Evolutionary conservation across 192 early-diverging fungal species (phyloP), one percentile per base, ranked within the genome.

Genomic region (Coemansia sp.): DNA sequence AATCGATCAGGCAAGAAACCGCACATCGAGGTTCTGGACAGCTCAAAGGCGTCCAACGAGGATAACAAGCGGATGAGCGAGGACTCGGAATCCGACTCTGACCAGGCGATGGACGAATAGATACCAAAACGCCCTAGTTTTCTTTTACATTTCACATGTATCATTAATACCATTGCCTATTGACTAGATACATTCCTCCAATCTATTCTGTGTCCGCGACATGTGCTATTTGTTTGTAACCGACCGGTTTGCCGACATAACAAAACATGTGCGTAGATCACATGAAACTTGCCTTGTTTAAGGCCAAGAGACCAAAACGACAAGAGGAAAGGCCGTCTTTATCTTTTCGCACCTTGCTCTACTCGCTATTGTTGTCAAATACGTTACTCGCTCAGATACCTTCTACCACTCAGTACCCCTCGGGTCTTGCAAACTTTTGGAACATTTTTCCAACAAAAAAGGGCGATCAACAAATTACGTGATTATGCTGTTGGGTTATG

Each of bases 1-100:
- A 49, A 62, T 11, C 48, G 67, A 4, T 11, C 13, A 9, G 14
- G 23, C 6, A 56, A 40, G 53, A 60, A 60, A 19, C 67, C 67
- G 3, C 49, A 56, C 8, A 69, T 69, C 14, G 60, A 69, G 32
- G 43, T 69, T 8, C 33, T 69, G 34, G 29, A 25, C 7, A 57
- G 17, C 23, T 57, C 34, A 2, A 57, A 36, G 19, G 14, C 14
- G 34, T n/a, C 49, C 40, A 22, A 46, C 15, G 20, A 53, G 33
- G 33, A 25, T 13, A 8, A 23, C 22, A 41, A 5, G 23, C 62
- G 19, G 62, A 63, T 54, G 45, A 53, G 49, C 34, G 43, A 38
- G 32, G 55, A 34, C 55, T 54, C 25, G 1, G 53, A 54, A 15
- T 54, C 22, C 29, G 53, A 54, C 53, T 36, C 55, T 20, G 55